phyloP scores from a whole-genome alignment of 78 protist species.

The Guillardia theta region DNA sequence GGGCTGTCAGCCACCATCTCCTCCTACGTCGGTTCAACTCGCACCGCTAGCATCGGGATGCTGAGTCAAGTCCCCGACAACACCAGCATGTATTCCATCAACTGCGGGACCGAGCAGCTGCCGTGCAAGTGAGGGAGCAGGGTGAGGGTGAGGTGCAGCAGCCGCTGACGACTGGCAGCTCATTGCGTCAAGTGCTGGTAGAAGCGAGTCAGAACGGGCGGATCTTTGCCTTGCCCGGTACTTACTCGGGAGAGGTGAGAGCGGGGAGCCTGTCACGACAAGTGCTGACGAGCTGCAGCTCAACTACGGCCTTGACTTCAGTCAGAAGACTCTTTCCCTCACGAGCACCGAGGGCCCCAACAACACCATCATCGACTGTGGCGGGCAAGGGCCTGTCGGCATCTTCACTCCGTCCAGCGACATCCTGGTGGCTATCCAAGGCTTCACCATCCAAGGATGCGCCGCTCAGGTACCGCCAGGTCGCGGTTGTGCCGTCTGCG shows the following conservation, averaged over 20 bases:
- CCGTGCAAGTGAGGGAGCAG: neutral
- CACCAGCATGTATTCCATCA: neutral
- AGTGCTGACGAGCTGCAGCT: no score
- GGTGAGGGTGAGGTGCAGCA: neutral
- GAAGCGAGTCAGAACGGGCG: no score
- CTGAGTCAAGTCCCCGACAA: neutral
- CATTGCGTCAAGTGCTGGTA: no score
- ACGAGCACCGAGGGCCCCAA: neutral
- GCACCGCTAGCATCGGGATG: neutral
- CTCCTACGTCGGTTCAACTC: neutral
- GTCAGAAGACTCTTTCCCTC: neutral
- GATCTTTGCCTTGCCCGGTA: neutral
- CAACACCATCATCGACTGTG: neutral
- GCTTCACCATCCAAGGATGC: neutral
- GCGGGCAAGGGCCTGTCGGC: neutral
- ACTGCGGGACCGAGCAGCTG: neutral
- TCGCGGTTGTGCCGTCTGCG: no score
- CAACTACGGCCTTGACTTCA: neutral
- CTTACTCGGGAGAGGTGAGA: neutral
- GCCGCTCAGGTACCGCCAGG: no score
- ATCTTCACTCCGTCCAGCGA: neutral
- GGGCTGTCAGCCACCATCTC: neutral
- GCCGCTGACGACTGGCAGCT: neutral
- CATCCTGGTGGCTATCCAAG: neutral
- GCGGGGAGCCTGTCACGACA: neutral